These are phyloP conservation scores for Colletotrichum chlorophyti DNA, from an alignment of 2,329 filamentous ascomycete species.

Conservation along the genomic window DNA sequence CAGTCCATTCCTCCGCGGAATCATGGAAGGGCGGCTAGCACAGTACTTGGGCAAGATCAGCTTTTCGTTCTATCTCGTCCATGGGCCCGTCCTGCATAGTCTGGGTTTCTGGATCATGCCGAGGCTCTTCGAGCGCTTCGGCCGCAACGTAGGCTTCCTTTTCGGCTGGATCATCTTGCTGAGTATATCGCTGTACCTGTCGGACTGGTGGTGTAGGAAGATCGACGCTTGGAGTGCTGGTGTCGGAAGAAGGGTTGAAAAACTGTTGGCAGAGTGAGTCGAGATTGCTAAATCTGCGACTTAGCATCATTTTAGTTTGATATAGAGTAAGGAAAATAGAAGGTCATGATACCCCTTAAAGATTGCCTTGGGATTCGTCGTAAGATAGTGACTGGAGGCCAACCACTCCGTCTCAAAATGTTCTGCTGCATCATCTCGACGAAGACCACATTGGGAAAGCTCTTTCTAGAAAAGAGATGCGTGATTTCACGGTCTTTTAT, in stretches of 20 bases:
- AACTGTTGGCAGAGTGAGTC: constrained; percentile 32
- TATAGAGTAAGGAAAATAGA: background rate
- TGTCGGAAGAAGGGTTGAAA: constrained; percentile 44
- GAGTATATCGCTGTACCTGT: constrained; percentile 40
- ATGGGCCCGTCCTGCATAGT: constrained; percentile 38
- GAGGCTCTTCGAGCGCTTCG: constrained; percentile 44
- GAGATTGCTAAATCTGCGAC: background rate
- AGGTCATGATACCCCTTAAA: background rate
- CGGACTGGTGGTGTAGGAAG: constrained; percentile 43
- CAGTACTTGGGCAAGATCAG: constrained; percentile 48
- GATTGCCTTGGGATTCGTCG: too few relatives aligned
- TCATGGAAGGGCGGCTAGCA: constrained; percentile 39
- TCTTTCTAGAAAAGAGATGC: too few relatives aligned
- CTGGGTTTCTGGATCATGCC: constrained; percentile 44
- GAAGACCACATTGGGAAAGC: too few relatives aligned
- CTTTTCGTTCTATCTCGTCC: constrained; percentile 50
- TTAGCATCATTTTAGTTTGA: background rate
- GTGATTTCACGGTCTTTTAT: too few relatives aligned
- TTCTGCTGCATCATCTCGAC: too few relatives aligned
- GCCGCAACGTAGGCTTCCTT: constrained; percentile 36
- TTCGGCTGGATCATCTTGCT: constrained; percentile 42
- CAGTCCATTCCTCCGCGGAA: constrained; percentile 35
- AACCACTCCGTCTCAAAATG: too few relatives aligned
- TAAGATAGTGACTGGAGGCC: background rate
- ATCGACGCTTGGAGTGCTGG: constrained; percentile 45